Conservation (phyloP, 768 basidiomycete genomes). For the Suillus subluteus region DNA sequence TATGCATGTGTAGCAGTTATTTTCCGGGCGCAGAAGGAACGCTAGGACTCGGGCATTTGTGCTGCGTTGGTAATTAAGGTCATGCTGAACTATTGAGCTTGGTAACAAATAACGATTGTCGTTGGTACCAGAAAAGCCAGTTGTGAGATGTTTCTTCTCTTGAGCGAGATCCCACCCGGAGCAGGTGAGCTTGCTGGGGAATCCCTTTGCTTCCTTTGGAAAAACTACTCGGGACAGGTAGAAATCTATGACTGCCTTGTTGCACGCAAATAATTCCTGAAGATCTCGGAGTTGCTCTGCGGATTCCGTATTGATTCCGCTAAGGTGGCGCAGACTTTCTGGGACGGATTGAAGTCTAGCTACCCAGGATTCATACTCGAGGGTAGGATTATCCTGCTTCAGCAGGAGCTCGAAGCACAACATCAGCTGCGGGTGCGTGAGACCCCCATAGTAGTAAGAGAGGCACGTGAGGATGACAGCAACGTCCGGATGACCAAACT, state of each 20-base stretch:
- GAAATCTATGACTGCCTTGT: constrained; percentile 29
- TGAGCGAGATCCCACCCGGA: no score
- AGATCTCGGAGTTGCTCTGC: constrained; percentile 11
- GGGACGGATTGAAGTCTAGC: not conserved
- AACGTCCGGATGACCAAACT: not conserved
- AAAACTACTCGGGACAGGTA: constrained; percentile 9
- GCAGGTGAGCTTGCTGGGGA: no score
- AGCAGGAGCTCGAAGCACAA: not conserved
- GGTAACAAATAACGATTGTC: constrained; percentile 27
- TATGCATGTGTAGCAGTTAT: constrained; percentile 9
- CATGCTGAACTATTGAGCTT: no score
- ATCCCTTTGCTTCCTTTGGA: no score
- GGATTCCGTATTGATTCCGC: no score
- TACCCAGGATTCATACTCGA: not conserved
- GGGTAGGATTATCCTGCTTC: not conserved
- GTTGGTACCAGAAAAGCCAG: constrained; percentile 32
- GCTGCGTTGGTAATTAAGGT: no score
- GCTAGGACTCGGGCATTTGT: constrained; percentile 11
- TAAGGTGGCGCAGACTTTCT: not conserved
- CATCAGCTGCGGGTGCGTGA: not conserved
- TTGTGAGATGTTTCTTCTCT: constrained; percentile 12
- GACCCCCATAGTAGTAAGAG: not conserved
- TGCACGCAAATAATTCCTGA: constrained; percentile 21
- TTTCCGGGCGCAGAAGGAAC: constrained; percentile 18
- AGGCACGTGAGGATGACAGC: not conserved